phyloP scores from a whole-genome alignment of 2,329 filamentous ascomycete species.

The Alternaria atra region DNA sequence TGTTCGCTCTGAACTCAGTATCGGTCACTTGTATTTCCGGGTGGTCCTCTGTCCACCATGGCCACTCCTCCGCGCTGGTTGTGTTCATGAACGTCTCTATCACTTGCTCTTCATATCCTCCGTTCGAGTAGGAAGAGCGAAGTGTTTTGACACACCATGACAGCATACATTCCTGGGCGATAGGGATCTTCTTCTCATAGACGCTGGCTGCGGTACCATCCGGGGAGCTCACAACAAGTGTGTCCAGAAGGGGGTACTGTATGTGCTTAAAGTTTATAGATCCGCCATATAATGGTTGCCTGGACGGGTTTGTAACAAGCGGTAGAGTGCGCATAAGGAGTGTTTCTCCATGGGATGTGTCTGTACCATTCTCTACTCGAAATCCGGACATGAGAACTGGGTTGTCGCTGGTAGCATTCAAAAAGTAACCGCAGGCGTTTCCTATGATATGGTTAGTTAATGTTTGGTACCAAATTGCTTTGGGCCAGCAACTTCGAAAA shows the following conservation, averaged over 20 bases:
- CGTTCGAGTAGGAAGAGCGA: constrained; percentile 24
- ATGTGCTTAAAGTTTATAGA: constrained; percentile 32
- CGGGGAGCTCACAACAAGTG: constrained; percentile 18
- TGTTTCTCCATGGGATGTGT: constrained; percentile 13
- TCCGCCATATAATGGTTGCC: constrained; percentile 20
- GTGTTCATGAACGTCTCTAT: constrained; percentile 7
- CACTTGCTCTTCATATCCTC: constrained; percentile 25
- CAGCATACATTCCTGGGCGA: constrained; percentile 34
- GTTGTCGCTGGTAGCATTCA: constrained; percentile 27
- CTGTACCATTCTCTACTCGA: neutral
- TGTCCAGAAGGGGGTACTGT: constrained; percentile 20
- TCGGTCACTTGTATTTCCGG: neutral
- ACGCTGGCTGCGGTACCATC: constrained; percentile 20
- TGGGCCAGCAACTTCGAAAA: neutral
- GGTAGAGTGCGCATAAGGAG: constrained; percentile 28
- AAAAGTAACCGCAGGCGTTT: constrained; percentile 36
- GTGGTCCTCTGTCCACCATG: constrained; percentile 3
- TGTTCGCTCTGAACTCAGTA: constrained; percentile 3
- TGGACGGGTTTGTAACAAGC: constrained; percentile 13
- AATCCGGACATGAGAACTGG: constrained; percentile 34
- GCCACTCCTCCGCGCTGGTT: constrained; percentile 1
- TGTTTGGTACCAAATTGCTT: neutral
- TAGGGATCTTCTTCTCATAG: constrained; percentile 14
- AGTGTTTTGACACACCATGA: constrained; percentile 38
- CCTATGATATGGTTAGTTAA: constrained; percentile 1